These are phyloP conservation scores for Purshia tridentata DNA, from an alignment of 306 rosid genomes.

Conservation along the genomic window DNA sequence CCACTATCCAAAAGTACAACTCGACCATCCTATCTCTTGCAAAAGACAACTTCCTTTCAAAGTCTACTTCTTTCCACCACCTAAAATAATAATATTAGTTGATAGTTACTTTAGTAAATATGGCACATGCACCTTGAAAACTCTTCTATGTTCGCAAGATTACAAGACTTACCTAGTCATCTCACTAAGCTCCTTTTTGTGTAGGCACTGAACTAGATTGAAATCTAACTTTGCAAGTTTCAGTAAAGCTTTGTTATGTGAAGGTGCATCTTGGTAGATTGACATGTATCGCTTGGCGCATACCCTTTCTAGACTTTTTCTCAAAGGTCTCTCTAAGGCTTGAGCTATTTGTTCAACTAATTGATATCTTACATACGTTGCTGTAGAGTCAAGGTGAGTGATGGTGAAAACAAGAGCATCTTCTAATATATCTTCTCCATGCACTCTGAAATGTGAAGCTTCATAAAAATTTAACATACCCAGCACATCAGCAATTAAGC, in stretches of 20 bases:
- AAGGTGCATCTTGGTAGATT: conserved; percentile 21
- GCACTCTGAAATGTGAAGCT: conserved; percentile 13
- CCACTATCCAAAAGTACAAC: conserved; percentile 31
- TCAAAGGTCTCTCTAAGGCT: conserved; percentile 10
- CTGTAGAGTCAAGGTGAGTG: conserved; percentile 15
- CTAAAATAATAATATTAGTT: background rate
- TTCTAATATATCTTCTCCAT: conserved; percentile 18
- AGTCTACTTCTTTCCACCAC: conserved; percentile 48
- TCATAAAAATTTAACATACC: conserved; percentile 29
- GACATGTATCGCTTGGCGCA: conserved; percentile 19
- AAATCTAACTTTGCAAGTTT: conserved; percentile 32
- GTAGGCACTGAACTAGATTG: conserved; percentile 23
- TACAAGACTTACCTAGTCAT: conserved; percentile 12
- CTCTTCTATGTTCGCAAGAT: too few species aligned
- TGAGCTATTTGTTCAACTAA: conserved; percentile 7
- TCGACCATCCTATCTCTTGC: conserved; percentile 43
- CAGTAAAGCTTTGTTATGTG: conserved; percentile 20
- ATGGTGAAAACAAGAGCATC: conserved; percentile 17
- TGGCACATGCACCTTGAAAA: too few species aligned
- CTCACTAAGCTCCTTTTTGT: conserved; percentile 25
- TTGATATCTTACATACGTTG: background rate
- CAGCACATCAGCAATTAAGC: background rate
- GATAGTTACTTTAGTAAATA: too few species aligned
- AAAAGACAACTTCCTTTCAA: conserved; percentile 20
- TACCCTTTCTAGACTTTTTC: conserved; percentile 17